Evolutionary conservation across 2,329 filamentous ascomycete genomes (phyloP).

Genomic region (Penicillium sp.): DNA sequence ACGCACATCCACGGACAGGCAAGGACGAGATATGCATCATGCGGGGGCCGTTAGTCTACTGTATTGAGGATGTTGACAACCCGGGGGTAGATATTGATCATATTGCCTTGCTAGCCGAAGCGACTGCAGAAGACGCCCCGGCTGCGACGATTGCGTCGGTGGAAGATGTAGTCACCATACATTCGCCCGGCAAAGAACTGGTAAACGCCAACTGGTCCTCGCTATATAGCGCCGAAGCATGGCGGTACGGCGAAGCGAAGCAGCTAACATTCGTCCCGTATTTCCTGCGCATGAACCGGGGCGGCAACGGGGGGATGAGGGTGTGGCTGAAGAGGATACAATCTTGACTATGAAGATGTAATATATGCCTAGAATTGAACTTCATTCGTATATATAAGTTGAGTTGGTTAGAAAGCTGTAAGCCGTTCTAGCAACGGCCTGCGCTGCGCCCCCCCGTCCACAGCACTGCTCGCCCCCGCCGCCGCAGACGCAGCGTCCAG

Average conservation of each 20-base stretch:
- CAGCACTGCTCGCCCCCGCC: conserved; percentile 15
- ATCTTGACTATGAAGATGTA: too few relatives aligned
- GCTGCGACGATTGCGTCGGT: conserved; percentile 28
- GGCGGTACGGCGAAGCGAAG: conserved; percentile 17
- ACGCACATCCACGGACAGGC: conserved; percentile 55
- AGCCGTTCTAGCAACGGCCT: conserved; percentile 29
- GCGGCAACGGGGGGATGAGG: conserved; percentile 53
- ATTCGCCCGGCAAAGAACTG: conserved; percentile 7
- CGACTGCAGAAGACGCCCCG: conserved; percentile 5
- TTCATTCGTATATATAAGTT: background rate
- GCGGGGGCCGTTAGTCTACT: conserved; percentile 59
- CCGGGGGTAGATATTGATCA: conserved; percentile 46
- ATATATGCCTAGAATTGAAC: background rate
- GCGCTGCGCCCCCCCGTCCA: conserved; percentile 20
- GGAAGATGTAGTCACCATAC: conserved; percentile 7
- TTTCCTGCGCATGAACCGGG: conserved; percentile 53
- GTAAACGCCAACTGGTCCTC: conserved; percentile 19
- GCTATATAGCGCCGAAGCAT: conserved; percentile 16
- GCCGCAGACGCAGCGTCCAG: conserved; percentile 34
- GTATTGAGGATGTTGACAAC: conserved; percentile 58
- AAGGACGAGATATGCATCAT: conserved; percentile 53
- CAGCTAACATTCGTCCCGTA: conserved; percentile 53
- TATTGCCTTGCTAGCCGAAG: conserved; percentile 34
- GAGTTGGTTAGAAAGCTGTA: conserved; percentile 22
- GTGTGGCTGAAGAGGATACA: conserved; percentile 29